A percentile compares a stretch with the other conserved stretches of the same genome.
Evolutionary conservation across 2,329 filamentous ascomycete species (phyloP).

Genomic region (Aureobasidium sp.): DNA sequence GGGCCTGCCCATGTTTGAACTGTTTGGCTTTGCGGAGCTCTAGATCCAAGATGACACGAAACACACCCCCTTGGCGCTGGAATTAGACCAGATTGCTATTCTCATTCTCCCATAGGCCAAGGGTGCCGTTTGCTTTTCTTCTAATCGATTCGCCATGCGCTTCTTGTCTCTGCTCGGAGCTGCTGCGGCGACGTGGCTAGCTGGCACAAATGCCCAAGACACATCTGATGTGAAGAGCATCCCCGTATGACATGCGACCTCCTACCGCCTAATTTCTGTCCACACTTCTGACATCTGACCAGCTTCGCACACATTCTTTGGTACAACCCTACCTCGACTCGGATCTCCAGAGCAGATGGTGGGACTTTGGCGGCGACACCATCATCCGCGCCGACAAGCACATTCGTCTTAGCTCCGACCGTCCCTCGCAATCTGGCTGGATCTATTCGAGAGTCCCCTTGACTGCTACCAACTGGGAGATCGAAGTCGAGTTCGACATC

Average conservation of each 20-base stretch:
- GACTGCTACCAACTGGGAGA: conserved; percentile 98
- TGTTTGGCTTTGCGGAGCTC: conserved; percentile 4
- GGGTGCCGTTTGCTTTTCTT: background rate
- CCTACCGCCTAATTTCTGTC: background rate
- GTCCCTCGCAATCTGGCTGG: conserved; percentile 85
- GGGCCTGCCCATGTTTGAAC: background rate
- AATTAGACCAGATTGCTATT: background rate
- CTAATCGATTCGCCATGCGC: background rate
- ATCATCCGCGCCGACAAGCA: conserved; percentile 73
- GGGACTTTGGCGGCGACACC: conserved; percentile 95
- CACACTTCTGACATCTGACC: background rate
- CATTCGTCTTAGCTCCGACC: conserved; percentile 84
- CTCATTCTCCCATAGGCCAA: background rate
- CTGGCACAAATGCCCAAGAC: conserved; percentile 17
- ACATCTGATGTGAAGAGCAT: conserved; percentile 26
- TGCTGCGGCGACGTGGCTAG: conserved; percentile 25
- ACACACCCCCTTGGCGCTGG: background rate
- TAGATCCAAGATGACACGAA: conserved; percentile 6
- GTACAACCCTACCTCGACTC: conserved; percentile 87
- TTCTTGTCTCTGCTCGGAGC: conserved; percentile 12
- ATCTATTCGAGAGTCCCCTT: conserved; percentile 88
- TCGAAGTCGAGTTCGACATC: conserved; percentile 93
- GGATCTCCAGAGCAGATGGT: conserved; percentile 98
- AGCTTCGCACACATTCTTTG: conserved; percentile 27
- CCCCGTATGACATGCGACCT: conserved; percentile 14